Base-by-base conservation (phyloP, 1,139 yeast genomes). In the Saccharomyces hybrid region DNA sequence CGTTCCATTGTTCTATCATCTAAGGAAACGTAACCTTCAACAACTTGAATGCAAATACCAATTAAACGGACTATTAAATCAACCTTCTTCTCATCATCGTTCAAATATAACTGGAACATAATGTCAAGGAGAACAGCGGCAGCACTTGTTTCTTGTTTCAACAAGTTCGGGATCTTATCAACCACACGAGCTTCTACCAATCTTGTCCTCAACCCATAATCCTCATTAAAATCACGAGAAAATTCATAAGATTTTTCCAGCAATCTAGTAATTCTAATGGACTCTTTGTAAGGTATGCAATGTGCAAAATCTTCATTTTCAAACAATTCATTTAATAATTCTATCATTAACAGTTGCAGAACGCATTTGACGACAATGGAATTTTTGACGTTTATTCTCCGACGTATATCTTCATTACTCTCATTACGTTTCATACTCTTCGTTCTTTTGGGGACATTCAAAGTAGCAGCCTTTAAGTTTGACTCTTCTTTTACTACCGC, bases 171-270 rank as follows among this genome's bases (percentile, higher is more conserved):
- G 58, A 91, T 78, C 66, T 93, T 86, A 65, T 89, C 96, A 73
- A 91, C 93, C 42, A 90, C 84, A 1, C 97, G 97, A 8, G 95
- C 89, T 66, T 89, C 88, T 85, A 95, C 91, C 51, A 95, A 76
- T 60, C 95, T 77, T 23, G 88, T 86, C 61, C 99, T 77, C 61
- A 93, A 76, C 55, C 89, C 93, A 68, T 87, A 86, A 70, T 95
- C 90, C 59, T 85, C 93, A 69, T 95, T 95, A 76, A 95, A 95
- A 56, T 78, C 81, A 62, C 86, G 82, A 5, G 99, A 88, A 73
- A 95, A 93, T 56, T 78, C 75, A 73, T 88, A 91, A 58, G 97
- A 87, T 51, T 75, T 75, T 59, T 81, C 78, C 58, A 93, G 74
- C 49, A 88, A 73, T 1, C 75, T 72, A 0, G 91, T 80, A 52